Conservation (phyloP, 2,329 filamentous ascomycete genomes). For the Cytospora mali region DNA sequence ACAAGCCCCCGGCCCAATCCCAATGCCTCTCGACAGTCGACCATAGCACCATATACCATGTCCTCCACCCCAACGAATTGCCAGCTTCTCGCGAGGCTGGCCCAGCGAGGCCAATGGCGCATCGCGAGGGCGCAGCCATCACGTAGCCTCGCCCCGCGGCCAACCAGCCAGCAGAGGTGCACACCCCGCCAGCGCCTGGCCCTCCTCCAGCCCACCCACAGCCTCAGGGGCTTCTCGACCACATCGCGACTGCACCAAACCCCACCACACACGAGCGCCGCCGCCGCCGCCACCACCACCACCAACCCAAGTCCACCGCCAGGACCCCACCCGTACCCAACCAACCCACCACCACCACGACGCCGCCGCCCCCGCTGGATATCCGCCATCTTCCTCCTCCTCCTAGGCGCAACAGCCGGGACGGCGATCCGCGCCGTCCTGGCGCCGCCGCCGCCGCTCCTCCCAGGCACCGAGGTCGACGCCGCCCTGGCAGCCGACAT, state of each 20-base stretch:
- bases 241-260: neutral
- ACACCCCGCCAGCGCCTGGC: neutral
- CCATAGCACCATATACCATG: conserved; percentile 20
- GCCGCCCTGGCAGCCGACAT: conserved; percentile 44
- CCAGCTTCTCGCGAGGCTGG: conserved; percentile 6
- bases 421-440: conserved; percentile 44
- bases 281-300: neutral
- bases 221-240: conserved; percentile 11
- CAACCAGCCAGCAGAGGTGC: neutral
- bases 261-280: neutral
- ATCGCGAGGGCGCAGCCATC: neutral
- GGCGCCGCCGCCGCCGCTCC: conserved; percentile 46
- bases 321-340: neutral
- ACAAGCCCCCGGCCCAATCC: neutral
- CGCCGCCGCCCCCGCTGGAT: conserved; percentile 33
- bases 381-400: conserved; percentile 42
- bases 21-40: neutral
- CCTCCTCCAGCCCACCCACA: neutral
- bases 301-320: neutral
- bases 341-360: conserved; percentile 17
- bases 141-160: neutral
- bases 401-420: conserved; percentile 45
- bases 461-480: conserved; percentile 46
- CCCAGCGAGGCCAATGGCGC: conserved; percentile 12
- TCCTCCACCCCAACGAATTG: neutral